These are phyloP conservation scores for Rhizomucor miehei DNA, from an alignment of 371 early-diverging fungal genomes.

Conservation along the genomic window DNA sequence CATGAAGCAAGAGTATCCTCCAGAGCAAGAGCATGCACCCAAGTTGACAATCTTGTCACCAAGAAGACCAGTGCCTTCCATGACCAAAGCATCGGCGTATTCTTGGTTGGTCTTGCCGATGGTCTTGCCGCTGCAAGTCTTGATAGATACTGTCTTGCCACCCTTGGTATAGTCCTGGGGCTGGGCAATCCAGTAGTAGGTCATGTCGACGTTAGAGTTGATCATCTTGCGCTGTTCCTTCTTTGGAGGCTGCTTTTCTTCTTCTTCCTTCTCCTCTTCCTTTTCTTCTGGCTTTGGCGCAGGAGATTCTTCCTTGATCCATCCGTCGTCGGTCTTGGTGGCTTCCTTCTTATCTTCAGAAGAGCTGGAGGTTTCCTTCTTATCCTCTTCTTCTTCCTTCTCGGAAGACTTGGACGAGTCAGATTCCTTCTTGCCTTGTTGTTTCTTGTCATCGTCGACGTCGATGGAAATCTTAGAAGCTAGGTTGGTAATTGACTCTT, in stretches of 20 bases:
- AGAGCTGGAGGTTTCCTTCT: background rate
- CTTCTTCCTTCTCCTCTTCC: constrained; percentile 5
- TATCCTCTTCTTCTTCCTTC: constrained; percentile 7
- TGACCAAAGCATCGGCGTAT: constrained; percentile 25
- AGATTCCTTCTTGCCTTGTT: too few relatives aligned
- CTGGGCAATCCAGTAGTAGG: constrained; percentile 30
- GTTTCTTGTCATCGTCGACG: background rate
- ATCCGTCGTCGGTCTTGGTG: constrained; percentile 3
- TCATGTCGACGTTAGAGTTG: constrained; percentile 13
- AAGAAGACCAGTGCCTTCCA: constrained; percentile 29
- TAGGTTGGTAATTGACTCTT: background rate
- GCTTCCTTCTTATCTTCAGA: too few relatives aligned
- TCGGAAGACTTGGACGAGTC: background rate
- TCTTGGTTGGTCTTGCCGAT: constrained; percentile 17
- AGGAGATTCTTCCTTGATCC: constrained; percentile 1
- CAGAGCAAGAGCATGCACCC: constrained; percentile 23
- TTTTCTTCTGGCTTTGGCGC: constrained; percentile 1
- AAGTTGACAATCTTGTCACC: constrained; percentile 23
- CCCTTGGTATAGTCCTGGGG: constrained; percentile 16
- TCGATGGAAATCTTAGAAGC: constrained; percentile 6
- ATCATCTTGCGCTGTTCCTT: constrained; percentile 16
- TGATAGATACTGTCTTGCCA: constrained; percentile 19
- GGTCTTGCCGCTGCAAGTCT: constrained; percentile 26
- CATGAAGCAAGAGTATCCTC: constrained; percentile 25
- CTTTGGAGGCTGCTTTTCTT: background rate